These are phyloP conservation scores for Hordeum marinum DNA, from an alignment of 176 grass and related monocot species.

Conservation along the genomic window DNA sequence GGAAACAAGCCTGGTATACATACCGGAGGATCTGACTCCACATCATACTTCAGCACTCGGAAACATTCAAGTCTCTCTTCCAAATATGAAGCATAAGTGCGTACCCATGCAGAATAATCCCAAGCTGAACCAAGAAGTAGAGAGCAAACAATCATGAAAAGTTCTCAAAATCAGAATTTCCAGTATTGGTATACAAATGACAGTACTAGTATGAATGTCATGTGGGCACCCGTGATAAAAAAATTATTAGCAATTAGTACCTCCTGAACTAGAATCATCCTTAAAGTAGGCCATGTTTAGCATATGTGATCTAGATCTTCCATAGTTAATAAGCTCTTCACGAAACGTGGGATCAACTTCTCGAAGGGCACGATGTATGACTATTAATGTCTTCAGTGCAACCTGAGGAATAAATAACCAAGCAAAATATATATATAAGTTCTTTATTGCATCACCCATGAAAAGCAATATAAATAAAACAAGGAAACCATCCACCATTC, in stretches of 20 bases:
- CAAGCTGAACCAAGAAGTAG: conserved; percentile 57
- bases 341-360: conserved; percentile 97
- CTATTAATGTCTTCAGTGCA: conserved; percentile 94
- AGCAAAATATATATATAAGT: conserved; percentile 18
- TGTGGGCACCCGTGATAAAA: not conserved
- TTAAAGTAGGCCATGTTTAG: conserved; percentile 96
- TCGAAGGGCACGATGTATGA: conserved; percentile 88
- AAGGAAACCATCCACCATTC: not conserved
- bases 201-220: not conserved
- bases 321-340: conserved; percentile 98
- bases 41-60: conserved; percentile 89
- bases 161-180: conserved; percentile 11
- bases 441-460: not conserved
- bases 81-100: conserved; percentile 89
- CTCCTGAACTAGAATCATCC: conserved; percentile 95
- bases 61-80: conserved; percentile 99
- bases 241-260: conserved; percentile 38
- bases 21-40: conserved; percentile 92
- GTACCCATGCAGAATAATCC: conserved; percentile 98
- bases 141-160: conserved; percentile 27
- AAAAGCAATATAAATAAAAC: not conserved
- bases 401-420: conserved; percentile 49
- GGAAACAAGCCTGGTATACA: conserved; percentile 20
- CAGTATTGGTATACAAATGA: conserved; percentile 9
- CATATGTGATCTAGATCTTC: conserved; percentile 93